These are phyloP conservation scores for Monosporascus cannonballus DNA, from an alignment of 2,329 filamentous ascomycete species.

Conservation along the genomic window DNA sequence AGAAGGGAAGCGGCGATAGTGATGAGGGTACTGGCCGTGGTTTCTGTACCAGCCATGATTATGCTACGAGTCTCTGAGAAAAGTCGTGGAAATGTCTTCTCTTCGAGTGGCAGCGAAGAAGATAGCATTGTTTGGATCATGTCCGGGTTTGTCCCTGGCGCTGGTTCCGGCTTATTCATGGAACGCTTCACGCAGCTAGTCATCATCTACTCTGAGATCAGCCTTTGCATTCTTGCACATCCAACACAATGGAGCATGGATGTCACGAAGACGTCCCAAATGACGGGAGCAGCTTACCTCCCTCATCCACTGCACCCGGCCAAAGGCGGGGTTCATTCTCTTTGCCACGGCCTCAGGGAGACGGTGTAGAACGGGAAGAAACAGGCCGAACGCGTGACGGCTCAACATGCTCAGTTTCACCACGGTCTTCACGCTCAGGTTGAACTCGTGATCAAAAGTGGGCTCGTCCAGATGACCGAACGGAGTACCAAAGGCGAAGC, in stretches of 20 bases:
- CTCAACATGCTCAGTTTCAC: slow-evolving; percentile 15
- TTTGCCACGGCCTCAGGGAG: slow-evolving; percentile 14
- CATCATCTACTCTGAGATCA: slow-evolving; percentile 11
- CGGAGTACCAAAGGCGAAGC: slow-evolving; percentile 16
- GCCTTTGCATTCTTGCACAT: neutral
- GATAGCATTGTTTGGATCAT: slow-evolving; percentile 17
- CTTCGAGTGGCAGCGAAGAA: slow-evolving; percentile 12
- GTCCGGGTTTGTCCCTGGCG: slow-evolving; percentile 11
- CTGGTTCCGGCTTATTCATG: slow-evolving; percentile 17
- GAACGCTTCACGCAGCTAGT: slow-evolving; percentile 13
- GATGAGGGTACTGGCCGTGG: slow-evolving; percentile 15
- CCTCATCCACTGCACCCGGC: slow-evolving; percentile 18
- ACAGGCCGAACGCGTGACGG: slow-evolving; percentile 12
- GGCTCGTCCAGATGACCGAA: slow-evolving; percentile 19
- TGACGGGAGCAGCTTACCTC: slow-evolving; percentile 8
- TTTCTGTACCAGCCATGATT: slow-evolving; percentile 21
- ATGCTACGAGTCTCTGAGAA: slow-evolving; percentile 18
- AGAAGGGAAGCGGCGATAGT: slow-evolving; percentile 14
- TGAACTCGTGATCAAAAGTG: slow-evolving; percentile 19
- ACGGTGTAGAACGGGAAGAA: slow-evolving; percentile 14
- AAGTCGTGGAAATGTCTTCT: slow-evolving; percentile 19
- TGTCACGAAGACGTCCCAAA: neutral
- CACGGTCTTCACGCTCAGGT: slow-evolving; percentile 14
- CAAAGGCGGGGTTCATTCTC: slow-evolving; percentile 17
- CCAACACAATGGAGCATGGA: neutral